Evolutionary conservation across 495 filamentous ascomycete genomes (phyloP), one percentile per base, ranked within the genome.

Genomic region (Tuber borchii): DNA sequence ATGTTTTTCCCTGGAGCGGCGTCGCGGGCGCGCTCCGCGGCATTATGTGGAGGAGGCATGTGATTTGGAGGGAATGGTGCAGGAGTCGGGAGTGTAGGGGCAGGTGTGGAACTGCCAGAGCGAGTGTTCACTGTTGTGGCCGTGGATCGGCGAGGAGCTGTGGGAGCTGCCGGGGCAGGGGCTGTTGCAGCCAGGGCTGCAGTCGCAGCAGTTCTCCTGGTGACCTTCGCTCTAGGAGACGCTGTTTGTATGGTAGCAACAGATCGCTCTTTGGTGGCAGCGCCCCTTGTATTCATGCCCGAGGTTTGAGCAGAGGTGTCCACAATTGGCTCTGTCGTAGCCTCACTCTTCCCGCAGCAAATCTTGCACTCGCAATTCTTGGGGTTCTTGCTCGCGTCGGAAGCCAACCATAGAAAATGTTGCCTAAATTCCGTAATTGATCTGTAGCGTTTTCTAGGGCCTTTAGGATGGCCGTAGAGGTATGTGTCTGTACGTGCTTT

Each of bases 341-440:
- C 17, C 17, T 71, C 31, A 40, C 72, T 39, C 37, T 75, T 76
- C 31, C 79, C 79, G 26, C 75, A 86, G 78, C 88, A 90, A 16
- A 88, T 80, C 76, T 85, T 86, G 78, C 89, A 91, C 16, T 83
- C 80, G 81, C 89, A 91, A 77, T 90, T 89, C n/a, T 84, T 84
- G 20, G 84, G 84, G 80, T 90, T 87, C 44, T 85, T 86, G 22
- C 78, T 84, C 74, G 84, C 83, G 77, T 90, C 89, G 26, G 85
- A 85, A 16, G 84, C 82, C 12, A 91, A 83, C 89, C 89, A 91
- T 26, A 90, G 80, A 8, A 91, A 84, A 82, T 91, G 89, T 14
- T 86, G 87, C 69, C 89, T 88, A 83, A 91, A 91, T 65, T 91
- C 89, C 7, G 81, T 83, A 7, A 89, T 88, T 73, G 87, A 90